These are phyloP conservation scores for Thuidium tamariscinum DNA, from an alignment of 225 moss, liverwort and hornwort species.

Conservation along the genomic window DNA sequence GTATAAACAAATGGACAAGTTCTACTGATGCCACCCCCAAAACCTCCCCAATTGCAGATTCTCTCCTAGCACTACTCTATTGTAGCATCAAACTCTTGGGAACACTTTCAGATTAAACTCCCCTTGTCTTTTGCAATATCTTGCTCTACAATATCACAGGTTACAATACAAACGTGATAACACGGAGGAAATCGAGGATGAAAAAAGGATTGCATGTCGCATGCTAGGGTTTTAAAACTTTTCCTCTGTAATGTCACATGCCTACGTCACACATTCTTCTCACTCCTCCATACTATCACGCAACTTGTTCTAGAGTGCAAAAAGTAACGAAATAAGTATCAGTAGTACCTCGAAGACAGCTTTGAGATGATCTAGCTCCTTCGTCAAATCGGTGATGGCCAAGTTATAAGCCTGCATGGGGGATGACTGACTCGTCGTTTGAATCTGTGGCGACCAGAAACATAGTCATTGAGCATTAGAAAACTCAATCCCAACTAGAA, in stretches of 20 bases:
- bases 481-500: background rate
- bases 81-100: background rate
- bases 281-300: background rate
- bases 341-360: conserved; percentile 61
- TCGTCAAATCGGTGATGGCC: conserved; percentile 76
- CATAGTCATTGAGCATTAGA: background rate
- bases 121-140: background rate
- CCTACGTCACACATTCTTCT: background rate
- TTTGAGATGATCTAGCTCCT: conserved; percentile 79
- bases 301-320: background rate
- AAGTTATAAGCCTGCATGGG: conserved; percentile 90
- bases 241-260: background rate
- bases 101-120: background rate
- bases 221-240: background rate
- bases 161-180: background rate
- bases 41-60: background rate
- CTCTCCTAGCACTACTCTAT: background rate
- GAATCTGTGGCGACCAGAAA: conserved; percentile 36
- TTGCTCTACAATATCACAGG: background rate
- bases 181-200: background rate
- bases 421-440: conserved; percentile 82
- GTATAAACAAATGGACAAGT: background rate
- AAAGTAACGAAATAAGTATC: background rate
- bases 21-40: background rate
- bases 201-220: no score